These are phyloP conservation scores for Collybia nuda DNA, from an alignment of 768 basidiomycete genomes.

Conservation along the genomic window DNA sequence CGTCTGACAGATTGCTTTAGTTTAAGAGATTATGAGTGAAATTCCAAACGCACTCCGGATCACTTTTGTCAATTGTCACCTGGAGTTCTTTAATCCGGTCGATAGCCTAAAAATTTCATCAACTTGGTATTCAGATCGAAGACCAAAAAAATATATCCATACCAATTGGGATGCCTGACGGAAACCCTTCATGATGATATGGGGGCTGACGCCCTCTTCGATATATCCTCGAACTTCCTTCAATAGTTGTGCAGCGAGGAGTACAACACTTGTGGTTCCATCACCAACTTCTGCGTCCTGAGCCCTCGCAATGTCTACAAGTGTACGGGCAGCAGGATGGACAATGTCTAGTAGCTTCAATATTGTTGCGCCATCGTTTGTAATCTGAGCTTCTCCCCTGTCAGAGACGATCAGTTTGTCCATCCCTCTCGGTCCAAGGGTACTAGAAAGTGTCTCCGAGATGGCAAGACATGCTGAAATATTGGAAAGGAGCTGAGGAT, in stretches of 20 bases:
- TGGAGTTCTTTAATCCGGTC: slow-evolving; percentile 89
- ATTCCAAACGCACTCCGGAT: slow-evolving; percentile 71
- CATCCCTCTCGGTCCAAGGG: slow-evolving; percentile 98
- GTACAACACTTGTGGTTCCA: slow-evolving; percentile 94
- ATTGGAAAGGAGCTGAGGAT: slow-evolving; percentile 88
- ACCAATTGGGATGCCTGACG: slow-evolving; percentile 85
- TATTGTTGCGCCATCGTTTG: slow-evolving; percentile 99
- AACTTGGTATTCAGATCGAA: background rate
- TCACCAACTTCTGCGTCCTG: slow-evolving; percentile 99
- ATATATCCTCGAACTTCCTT: slow-evolving; percentile 91
- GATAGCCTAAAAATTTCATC: slow-evolving; percentile 55
- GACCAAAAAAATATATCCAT: slow-evolving; percentile 23
- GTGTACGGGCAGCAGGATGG: slow-evolving; percentile 95
- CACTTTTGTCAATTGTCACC: slow-evolving; percentile 83
- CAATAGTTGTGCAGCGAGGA: slow-evolving; percentile 90
- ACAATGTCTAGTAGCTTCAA: slow-evolving; percentile 96
- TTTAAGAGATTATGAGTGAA: slow-evolving; percentile 13
- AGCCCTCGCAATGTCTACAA: slow-evolving; percentile 97
- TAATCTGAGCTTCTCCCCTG: slow-evolving; percentile 96
- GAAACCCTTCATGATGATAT: slow-evolving; percentile 97
- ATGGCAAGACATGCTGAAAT: slow-evolving; percentile 96
- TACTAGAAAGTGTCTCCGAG: slow-evolving; percentile 86
- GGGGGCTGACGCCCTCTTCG: slow-evolving; percentile 96
- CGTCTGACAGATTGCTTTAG: slow-evolving; percentile 44
- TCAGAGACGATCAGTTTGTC: slow-evolving; percentile 96